These are phyloP conservation scores for Cymodocea nodosa DNA, from an alignment of 116 monocot species.

Conservation along the genomic window DNA sequence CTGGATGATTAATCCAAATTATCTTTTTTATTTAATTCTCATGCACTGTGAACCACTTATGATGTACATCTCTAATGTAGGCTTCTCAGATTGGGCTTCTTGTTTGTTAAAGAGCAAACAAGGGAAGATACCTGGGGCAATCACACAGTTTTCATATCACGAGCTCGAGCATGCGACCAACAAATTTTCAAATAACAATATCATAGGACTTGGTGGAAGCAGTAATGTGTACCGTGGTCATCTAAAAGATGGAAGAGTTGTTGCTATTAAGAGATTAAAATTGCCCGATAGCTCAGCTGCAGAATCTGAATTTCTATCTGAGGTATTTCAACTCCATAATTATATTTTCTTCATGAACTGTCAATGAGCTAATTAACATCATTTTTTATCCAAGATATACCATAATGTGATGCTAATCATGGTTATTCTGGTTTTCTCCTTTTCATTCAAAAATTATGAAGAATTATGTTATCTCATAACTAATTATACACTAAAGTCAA, in stretches of 20 bases:
- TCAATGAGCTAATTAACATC: too few relatives aligned
- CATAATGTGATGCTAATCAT: too few relatives aligned
- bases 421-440: too few relatives aligned
- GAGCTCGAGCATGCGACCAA: conserved; percentile 79
- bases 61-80: conserved; percentile 2
- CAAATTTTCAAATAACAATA: conserved; percentile 60
- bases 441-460: too few relatives aligned
- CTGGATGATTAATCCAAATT: not conserved
- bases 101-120: conserved; percentile 2
- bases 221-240: conserved; percentile 81
- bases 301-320: conserved; percentile 54
- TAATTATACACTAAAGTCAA: too few relatives aligned
- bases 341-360: not conserved
- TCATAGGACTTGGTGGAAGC: conserved; percentile 71
- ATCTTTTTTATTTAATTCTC: too few relatives aligned
- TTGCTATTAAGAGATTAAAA: conserved; percentile 81
- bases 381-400: too few relatives aligned
- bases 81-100: conserved; percentile 1
- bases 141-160: conserved; percentile 57
- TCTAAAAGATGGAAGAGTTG: conserved; percentile 47
- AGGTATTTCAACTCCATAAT: conserved; percentile 20
- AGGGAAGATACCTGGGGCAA: conserved; percentile 24
- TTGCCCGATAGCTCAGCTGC: conserved; percentile 21
- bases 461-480: too few relatives aligned
- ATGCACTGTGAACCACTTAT: not conserved